Percentiles rank a stretch among this genome's conserved stretches.
These are phyloP conservation scores for Coccomyxa subellipsoidea DNA, from an alignment of 163 green algal genomes.

Conservation along the genomic window DNA sequence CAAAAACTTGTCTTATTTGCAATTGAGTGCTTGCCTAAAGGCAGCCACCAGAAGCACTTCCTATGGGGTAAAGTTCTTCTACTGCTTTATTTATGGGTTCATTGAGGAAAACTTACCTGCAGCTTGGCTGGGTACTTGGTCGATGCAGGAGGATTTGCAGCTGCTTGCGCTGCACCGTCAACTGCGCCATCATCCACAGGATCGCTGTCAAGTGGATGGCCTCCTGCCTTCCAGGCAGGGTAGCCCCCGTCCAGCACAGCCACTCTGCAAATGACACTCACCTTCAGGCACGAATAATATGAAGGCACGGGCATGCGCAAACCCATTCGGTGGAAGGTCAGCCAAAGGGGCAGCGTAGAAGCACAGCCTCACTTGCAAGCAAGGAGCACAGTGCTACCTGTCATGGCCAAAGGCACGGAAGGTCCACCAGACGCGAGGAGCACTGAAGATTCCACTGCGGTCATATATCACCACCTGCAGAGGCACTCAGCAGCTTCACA, in stretches of 20 bases:
- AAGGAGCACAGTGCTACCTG: conserved; percentile 29
- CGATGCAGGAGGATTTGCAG: conserved; percentile 18
- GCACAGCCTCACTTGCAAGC: no score
- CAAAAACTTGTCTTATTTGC: no score
- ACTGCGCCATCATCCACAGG: conserved; percentile 31
- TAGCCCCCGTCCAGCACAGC: conserved; percentile 87
- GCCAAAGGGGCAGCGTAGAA: no score
- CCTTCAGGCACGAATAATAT: conserved; percentile 72
- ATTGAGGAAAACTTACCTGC: conserved; percentile 5
- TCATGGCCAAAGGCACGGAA: conserved; percentile 73
- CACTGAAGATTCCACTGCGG: conserved; percentile 73
- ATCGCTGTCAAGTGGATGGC: conserved; percentile 46
- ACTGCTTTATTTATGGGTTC: no score
- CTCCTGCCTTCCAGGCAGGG: conserved; percentile 67
- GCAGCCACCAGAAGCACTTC: no score
- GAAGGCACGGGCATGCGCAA: background rate
- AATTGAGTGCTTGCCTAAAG: no score
- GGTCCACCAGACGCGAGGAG: conserved; percentile 82
- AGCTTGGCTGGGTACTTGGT: conserved; percentile 37
- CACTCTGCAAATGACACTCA: conserved; percentile 61
- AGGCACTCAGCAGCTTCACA: background rate
- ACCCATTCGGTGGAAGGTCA: no score
- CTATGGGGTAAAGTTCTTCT: no score
- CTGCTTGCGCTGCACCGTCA: conserved; percentile 19
- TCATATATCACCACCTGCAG: conserved; percentile 89